These are phyloP conservation scores for Aureococcus anophagefferens DNA, from an alignment of 108 stramenopile genomes.

Conservation along the genomic window DNA sequence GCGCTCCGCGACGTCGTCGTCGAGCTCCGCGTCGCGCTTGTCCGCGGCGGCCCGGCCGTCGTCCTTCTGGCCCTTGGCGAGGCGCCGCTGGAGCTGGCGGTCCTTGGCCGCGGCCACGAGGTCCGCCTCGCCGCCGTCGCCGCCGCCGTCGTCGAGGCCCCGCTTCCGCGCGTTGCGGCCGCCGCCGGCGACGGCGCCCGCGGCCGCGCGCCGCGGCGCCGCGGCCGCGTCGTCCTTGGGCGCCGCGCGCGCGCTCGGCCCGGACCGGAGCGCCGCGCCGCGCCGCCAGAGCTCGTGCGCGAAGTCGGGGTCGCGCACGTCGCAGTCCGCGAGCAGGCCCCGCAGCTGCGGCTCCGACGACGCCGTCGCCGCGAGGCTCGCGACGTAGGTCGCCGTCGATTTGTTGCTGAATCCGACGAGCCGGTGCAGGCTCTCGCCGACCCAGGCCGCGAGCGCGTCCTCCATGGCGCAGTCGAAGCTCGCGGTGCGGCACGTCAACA, in stretches of 20 bases:
- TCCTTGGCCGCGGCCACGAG: no score
- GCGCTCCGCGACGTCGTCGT: slow-evolving; percentile 66
- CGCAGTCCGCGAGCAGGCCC: not conserved
- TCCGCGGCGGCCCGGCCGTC: not conserved
- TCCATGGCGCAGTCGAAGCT: no score
- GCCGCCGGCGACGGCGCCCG: not conserved
- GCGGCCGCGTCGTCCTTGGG: slow-evolving; percentile 17
- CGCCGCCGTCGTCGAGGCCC: not conserved
- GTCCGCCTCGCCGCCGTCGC: not conserved
- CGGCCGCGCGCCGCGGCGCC: slow-evolving; percentile 4
- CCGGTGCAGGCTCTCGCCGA: slow-evolving; percentile 62
- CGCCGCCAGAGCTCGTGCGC: slow-evolving; percentile 27
- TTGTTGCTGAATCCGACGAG: slow-evolving; percentile 66
- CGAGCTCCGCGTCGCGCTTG: slow-evolving; percentile 13
- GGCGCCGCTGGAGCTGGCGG: no score
- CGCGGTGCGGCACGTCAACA: no score
- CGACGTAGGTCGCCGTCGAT: slow-evolving; percentile 56
- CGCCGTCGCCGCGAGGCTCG: slow-evolving; percentile 40
- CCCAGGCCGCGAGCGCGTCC: slow-evolving; percentile 31
- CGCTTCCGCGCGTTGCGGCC: no score
- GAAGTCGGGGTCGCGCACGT: slow-evolving; percentile 18
- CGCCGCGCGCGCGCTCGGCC: slow-evolving; percentile 2
- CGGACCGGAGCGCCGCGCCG: slow-evolving; percentile 17
- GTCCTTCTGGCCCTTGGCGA: no score
- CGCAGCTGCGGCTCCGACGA: slow-evolving; percentile 16